Evolutionary conservation across 805 yeast genomes (phyloP).

Genomic region (Debaryomyces castellii): DNA sequence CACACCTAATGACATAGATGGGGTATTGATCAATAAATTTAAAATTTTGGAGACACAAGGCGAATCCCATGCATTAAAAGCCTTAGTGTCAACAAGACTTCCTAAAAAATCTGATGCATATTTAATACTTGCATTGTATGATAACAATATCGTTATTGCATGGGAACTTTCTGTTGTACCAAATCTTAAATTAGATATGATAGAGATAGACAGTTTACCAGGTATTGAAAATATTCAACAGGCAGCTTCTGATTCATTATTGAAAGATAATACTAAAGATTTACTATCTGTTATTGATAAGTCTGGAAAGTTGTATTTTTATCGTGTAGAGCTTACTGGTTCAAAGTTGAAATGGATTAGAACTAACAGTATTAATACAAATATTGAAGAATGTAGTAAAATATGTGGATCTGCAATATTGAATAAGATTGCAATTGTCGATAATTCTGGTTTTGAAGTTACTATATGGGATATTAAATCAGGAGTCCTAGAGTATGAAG

Average conservation of each 20-base stretch:
- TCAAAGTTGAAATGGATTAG: conserved; percentile 48
- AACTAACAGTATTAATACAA: conserved; percentile 53
- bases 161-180: conserved; percentile 37
- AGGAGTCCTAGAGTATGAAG: conserved; percentile 64
- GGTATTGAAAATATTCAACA: conserved; percentile 35
- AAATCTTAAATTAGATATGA: conserved; percentile 14
- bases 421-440: conserved; percentile 74
- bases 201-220: conserved; percentile 40
- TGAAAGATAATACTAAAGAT: conserved; percentile 18
- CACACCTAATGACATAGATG: conserved; percentile 28
- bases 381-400: conserved; percentile 48
- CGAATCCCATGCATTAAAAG: conserved; percentile 16
- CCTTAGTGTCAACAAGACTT: conserved; percentile 19
- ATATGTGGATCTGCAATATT: conserved; percentile 71
- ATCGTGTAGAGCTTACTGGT: conserved; percentile 10
- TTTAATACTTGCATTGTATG: no score
- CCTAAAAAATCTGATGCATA: no score
- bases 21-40: conserved; percentile 18
- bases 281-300: conserved; percentile 60
- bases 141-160: no score
- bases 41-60: conserved; percentile 11
- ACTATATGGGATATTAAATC: conserved; percentile 79
- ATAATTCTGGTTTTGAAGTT: conserved; percentile 47
- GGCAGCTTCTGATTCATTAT: conserved; percentile 41
- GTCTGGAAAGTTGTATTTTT: conserved; percentile 25